Evolutionary conservation across 208 protist species (phyloP).

Genomic region (Leishmania arabica): DNA sequence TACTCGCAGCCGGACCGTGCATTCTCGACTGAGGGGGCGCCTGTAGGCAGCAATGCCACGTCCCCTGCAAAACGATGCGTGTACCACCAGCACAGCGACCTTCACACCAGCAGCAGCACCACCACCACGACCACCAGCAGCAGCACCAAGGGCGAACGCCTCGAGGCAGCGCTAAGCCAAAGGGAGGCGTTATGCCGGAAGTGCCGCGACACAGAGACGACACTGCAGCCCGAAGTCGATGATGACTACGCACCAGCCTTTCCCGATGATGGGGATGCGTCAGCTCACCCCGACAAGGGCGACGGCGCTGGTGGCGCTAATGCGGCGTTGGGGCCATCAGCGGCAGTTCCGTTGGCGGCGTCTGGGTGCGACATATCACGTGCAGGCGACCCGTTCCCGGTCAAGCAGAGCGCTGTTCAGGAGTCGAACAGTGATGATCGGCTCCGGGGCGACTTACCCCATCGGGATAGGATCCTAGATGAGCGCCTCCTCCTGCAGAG

Average conservation of each 20-base stretch:
- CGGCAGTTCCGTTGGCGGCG: not conserved
- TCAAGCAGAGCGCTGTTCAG: no score
- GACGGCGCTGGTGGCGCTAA: not conserved
- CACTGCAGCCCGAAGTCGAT: not conserved
- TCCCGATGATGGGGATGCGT: not conserved
- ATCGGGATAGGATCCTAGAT: constrained; percentile 6
- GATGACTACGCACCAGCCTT: not conserved
- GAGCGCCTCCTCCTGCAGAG: constrained; percentile 53
- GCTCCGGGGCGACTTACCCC: not conserved
- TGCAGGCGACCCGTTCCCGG: not conserved
- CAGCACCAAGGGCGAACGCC: not conserved
- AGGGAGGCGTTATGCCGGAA: not conserved
- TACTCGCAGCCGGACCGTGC: not conserved
- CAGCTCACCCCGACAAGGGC: not conserved
- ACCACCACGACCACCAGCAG: not conserved
- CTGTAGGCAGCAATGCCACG: not conserved
- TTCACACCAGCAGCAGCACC: no score
- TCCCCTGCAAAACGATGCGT: not conserved
- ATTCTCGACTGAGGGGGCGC: not conserved
- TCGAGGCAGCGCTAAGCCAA: not conserved
- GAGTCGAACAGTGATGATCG: not conserved
- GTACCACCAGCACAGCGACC: not conserved
- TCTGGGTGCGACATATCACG: not conserved
- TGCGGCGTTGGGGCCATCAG: not conserved
- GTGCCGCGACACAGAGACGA: constrained; percentile 9